Base-by-base conservation (phyloP, 75 land plant genomes). In the Pinus albicaulis region DNA sequence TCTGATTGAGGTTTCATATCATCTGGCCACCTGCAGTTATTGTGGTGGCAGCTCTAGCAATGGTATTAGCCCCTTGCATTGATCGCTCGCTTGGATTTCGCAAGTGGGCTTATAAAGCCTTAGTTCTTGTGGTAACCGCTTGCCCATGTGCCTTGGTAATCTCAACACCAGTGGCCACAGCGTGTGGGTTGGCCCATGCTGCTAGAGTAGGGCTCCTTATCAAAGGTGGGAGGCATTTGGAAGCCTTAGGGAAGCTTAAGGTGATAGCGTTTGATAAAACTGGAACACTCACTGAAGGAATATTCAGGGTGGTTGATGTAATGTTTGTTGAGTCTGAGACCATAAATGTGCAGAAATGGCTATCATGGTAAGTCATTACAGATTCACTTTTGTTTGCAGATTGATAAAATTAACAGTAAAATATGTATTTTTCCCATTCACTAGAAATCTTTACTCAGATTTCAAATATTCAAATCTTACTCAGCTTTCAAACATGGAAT, bases 61-160 rank as follows among this genome's bases (percentile, higher is more conserved):
- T 93, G 7, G 94, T 89, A 8, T 59, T 86, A 20, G 55, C 89
- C 28, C 99, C 99, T 11, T 80, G 83, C 44, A 86, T 68, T 36
- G n/a, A 68, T 41, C 24, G 4, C 13, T 68, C 83, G 31, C n/a
- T 82, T 36, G 22, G 76, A 38, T 77, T 81, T 57, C 91, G 80
- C 48, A 76, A 92, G 3, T 96, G 96, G 92, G 75, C 88, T 53
- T 88, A 89, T 64, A 76, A 93, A n/a, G 89, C 97, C 0, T 72
- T 96, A 61, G 97, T 96, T 12, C 78, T 93, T 5, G 86, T 96
- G 2, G 98, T 96, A 2, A 89, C 92, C 68, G 99, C 94, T 20
- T 96, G 99, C 71, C 97, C 97, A 0, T 96, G 99, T 78, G 91
- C 92, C 8, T 84, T 96, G 55, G 88, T 96, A 48, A 85, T 96